Percentiles rank a stretch among this genome's conserved stretches.
phyloP scores from a whole-genome alignment of 805 yeast species.

The Kazachstania kunashirensis region DNA sequence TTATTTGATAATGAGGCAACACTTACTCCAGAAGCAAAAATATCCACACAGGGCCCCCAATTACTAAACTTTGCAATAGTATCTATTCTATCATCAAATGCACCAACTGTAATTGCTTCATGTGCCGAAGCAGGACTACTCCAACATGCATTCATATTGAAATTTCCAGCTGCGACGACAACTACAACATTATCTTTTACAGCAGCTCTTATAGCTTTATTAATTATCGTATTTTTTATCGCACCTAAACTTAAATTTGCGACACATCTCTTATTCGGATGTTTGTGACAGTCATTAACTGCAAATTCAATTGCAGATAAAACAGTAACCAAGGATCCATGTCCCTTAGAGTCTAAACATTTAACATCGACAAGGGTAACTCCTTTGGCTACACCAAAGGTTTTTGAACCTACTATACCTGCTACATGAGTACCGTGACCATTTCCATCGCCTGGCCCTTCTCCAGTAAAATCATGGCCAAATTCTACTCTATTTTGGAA shows the following conservation, averaged over 20 bases:
- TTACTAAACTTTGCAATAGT: slow-evolving; percentile 71
- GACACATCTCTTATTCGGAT: slow-evolving; percentile 38
- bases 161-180: slow-evolving; percentile 84
- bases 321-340: slow-evolving; percentile 59
- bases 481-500: slow-evolving; percentile 49
- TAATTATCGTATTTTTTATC: slow-evolving; percentile 50
- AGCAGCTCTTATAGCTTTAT: slow-evolving; percentile 71
- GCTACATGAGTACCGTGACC: slow-evolving; percentile 97
- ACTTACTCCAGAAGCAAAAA: slow-evolving; percentile 72
- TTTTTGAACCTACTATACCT: slow-evolving; percentile 69
- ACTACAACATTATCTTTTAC: slow-evolving; percentile 58
- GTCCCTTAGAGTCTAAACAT: slow-evolving; percentile 57
- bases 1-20: slow-evolving; percentile 46
- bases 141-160: slow-evolving; percentile 64
- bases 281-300: slow-evolving; percentile 42
- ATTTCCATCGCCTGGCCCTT: slow-evolving; percentile 53
- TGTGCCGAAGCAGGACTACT: slow-evolving; percentile 81
- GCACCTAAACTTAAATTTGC: slow-evolving; percentile 82
- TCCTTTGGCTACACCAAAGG: slow-evolving; percentile 75
- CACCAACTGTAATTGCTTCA: slow-evolving; percentile 74
- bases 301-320: slow-evolving; percentile 60
- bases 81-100: slow-evolving; percentile 69
- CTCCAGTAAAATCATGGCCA: slow-evolving; percentile 56
- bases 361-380: slow-evolving; percentile 62
- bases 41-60: slow-evolving; percentile 87